These are phyloP conservation scores for Somion occarium DNA, from an alignment of 1,284 basidiomycete genomes.

Conservation along the genomic window DNA sequence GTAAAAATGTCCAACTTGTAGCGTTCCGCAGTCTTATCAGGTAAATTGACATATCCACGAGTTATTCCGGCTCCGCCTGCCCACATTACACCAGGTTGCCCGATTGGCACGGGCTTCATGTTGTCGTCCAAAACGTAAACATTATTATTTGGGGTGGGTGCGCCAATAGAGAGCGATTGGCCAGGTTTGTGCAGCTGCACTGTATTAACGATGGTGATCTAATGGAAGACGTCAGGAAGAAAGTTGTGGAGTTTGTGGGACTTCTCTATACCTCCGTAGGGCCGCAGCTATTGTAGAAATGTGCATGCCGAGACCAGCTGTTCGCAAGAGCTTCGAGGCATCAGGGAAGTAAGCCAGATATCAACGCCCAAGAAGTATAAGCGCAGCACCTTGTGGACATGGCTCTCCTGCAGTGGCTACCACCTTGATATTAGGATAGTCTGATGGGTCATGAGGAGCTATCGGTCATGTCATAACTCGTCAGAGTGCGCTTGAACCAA, in stretches of 20 bases:
- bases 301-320: conserved; percentile 38
- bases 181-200: conserved; percentile 44
- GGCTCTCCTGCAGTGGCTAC: conserved; percentile 59
- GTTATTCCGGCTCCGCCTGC: conserved; percentile 51
- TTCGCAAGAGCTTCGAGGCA: conserved; percentile 43
- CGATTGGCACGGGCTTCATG: conserved; percentile 46
- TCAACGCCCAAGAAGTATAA: conserved; percentile 8
- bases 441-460: conserved; percentile 44
- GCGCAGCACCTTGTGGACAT: conserved; percentile 44
- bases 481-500: background rate
- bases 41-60: conserved; percentile 49
- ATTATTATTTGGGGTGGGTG: conserved; percentile 53
- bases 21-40: conserved; percentile 48
- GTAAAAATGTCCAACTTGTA: conserved; percentile 48
- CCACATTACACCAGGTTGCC: conserved; percentile 53
- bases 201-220: conserved; percentile 60
- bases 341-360: conserved; percentile 4
- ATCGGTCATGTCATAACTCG: conserved; percentile 4
- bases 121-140: conserved; percentile 53
- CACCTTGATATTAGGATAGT: conserved; percentile 53
- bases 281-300: conserved; percentile 46
- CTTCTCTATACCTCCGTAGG: conserved; percentile 38
- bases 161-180: conserved; percentile 44
- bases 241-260: background rate
- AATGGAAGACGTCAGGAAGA: background rate